These are phyloP conservation scores for Termitomyces sp. DNA, from an alignment of 768 basidiomycete genomes.

Conservation along the genomic window DNA sequence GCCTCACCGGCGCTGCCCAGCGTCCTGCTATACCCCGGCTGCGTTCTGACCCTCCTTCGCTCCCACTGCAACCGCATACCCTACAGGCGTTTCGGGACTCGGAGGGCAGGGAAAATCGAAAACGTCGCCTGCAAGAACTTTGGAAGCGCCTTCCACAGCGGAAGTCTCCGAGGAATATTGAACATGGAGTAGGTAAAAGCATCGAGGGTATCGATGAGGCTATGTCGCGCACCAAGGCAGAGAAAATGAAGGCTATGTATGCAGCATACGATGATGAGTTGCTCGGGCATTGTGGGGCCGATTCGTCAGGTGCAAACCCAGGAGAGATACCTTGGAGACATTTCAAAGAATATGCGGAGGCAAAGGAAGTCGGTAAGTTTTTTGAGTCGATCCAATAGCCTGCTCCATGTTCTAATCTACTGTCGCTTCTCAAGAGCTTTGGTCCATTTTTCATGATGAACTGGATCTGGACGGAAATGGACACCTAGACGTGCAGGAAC, in stretches of 20 bases:
- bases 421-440: constrained; percentile 55
- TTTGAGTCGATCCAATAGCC: constrained; percentile 6
- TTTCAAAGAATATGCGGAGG: constrained; percentile 70
- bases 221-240: constrained; percentile 59
- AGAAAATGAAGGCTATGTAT: constrained; percentile 63
- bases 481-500: constrained; percentile 54
- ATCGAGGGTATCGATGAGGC: constrained; percentile 11
- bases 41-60: constrained; percentile 45
- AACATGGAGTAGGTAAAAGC: constrained; percentile 3
- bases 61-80: constrained; percentile 34
- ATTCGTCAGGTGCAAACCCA: constrained; percentile 30
- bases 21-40: constrained; percentile 54
- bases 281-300: constrained; percentile 45
- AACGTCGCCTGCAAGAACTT: constrained; percentile 51
- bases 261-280: constrained; percentile 80
- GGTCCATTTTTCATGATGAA: constrained; percentile 87
- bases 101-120: constrained; percentile 61
- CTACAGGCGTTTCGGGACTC: constrained; percentile 57
- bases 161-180: constrained; percentile 8
- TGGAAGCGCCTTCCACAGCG: constrained; percentile 52
- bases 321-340: constrained; percentile 61
- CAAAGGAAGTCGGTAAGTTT: constrained; percentile 73
- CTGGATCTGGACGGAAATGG: constrained; percentile 90
- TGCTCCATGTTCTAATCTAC: constrained; percentile 10
- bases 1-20: constrained; percentile 45